Evolutionary conservation across 1,284 basidiomycete species (phyloP).

Genomic region (Fomes fomentarius): DNA sequence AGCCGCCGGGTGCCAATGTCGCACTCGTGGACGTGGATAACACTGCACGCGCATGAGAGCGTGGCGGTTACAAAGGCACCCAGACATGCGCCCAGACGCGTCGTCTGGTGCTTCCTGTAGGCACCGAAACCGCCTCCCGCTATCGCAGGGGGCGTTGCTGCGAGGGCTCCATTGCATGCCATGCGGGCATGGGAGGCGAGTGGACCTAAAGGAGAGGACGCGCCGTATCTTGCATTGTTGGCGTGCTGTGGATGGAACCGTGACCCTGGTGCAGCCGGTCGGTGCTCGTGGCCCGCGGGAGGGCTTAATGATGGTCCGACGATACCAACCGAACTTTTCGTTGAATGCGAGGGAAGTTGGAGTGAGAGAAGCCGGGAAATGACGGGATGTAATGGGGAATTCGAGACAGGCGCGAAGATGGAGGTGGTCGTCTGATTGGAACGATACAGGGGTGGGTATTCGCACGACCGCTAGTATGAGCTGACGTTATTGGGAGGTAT

Average conservation of each 20-base stretch:
- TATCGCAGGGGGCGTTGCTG: background rate
- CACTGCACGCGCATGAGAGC: background rate
- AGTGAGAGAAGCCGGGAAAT: background rate
- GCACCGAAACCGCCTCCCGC: slow-evolving; percentile 11
- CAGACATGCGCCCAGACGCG: background rate
- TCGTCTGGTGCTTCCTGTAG: too few relatives aligned
- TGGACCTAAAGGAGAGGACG: background rate
- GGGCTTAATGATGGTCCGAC: background rate
- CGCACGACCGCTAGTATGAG: background rate
- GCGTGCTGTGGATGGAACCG: background rate
- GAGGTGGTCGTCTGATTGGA: background rate
- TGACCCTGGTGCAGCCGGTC: background rate
- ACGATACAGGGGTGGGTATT: background rate
- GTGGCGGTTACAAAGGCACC: slow-evolving; percentile 1
- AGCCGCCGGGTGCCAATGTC: too few relatives aligned
- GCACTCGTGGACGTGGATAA: background rate
- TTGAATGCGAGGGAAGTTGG: background rate
- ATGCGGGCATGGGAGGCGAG: slow-evolving; percentile 15
- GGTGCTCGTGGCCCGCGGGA: too few relatives aligned
- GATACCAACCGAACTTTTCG: background rate
- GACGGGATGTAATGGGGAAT: background rate
- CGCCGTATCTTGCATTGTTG: background rate
- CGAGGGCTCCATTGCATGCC: slow-evolving; percentile 1
- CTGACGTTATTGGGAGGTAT: too few relatives aligned
- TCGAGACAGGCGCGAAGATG: background rate